Evolutionary conservation across 2,329 filamentous ascomycete genomes (phyloP), one percentile per base, ranked within the genome.

Genomic region (Colletotrichum sp.): DNA sequence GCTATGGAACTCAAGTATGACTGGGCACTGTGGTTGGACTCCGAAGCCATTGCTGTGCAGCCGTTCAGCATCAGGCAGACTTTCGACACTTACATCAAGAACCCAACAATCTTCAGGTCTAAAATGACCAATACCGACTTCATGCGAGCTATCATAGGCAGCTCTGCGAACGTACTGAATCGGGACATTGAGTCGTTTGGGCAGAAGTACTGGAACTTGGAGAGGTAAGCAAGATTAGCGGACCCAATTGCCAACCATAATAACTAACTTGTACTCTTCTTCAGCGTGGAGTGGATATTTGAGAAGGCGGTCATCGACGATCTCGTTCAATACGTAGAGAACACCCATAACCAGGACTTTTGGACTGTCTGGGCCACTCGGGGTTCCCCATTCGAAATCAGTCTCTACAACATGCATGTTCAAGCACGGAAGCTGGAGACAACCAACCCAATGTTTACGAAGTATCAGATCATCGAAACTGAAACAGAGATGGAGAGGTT

Each of bases 21-120:
- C 64, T 76, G 66, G 39, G 73, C 57, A 7, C 70, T 76, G 1
- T 76, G 73, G 70, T n/a, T 73, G 9, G 73, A 76, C 30, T 76
- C 73, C 3, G 73, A 76, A 22, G 65, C 73, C 8, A 65, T 76
- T 16, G 70, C 22, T 5, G 73, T 76, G 15, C 73, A 69, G 19
- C 73, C 73, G 1, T 76, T 76, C 29, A 69, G 70, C 34, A 39
- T 55, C 8, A 59, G 57, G 16, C n/a, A 69, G 19, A 36, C 27
- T 5, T 76, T 76, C n/a, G 70, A 69, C 7, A 36, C 11, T 4
- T 73, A 73, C 29, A 65, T 72, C 22, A 34, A 57, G 32, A 61
- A 27, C 3, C 70, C 70, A 11, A 76, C 73, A 6, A 39, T 76
- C 6, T 76, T 71, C 70, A 59, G 73, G 12, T 76, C 64, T 13